phyloP scores from a whole-genome alignment of 2,329 filamentous ascomycete species.

The Exophiala phaeomuriformis region DNA sequence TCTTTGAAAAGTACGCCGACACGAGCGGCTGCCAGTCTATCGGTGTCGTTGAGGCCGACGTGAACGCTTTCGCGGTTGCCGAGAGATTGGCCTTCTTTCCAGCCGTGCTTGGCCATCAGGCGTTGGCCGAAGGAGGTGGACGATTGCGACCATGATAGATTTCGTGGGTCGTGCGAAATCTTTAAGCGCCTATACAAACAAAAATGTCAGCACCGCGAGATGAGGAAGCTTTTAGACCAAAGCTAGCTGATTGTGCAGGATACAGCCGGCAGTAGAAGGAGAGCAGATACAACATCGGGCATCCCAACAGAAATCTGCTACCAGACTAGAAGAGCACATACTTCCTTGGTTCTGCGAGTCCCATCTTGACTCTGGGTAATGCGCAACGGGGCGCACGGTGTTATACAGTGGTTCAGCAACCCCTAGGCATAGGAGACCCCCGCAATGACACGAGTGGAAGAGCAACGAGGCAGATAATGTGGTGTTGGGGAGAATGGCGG shows the following conservation, averaged over 20 bases:
- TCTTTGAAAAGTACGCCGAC: constrained; percentile 57
- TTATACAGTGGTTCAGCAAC: too few species aligned
- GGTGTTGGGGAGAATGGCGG: too few species aligned
- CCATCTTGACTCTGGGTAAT: constrained; percentile 11
- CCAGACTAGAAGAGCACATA: constrained; percentile 2
- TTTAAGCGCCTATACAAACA: constrained; percentile 51
- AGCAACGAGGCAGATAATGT: too few species aligned
- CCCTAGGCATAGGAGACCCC: too few species aligned
- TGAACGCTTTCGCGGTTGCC: constrained; percentile 71
- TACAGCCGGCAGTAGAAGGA: background rate
- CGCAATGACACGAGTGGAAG: too few species aligned
- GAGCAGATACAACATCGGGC: background rate
- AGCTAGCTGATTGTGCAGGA: background rate
- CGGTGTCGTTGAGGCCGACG: constrained; percentile 11
- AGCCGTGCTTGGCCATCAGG: constrained; percentile 81
- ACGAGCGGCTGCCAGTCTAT: constrained; percentile 23
- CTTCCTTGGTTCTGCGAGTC: constrained; percentile 21
- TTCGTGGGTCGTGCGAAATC: constrained; percentile 87
- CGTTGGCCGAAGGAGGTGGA: constrained; percentile 79
- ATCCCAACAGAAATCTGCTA: background rate
- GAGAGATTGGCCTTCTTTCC: constrained; percentile 76
- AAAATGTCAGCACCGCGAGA: background rate
- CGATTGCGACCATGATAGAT: constrained; percentile 83
- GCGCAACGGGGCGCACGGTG: too few species aligned
- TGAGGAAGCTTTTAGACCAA: background rate